Conservation (phyloP, 768 basidiomycete genomes). For the Russula griseocarnosa region DNA sequence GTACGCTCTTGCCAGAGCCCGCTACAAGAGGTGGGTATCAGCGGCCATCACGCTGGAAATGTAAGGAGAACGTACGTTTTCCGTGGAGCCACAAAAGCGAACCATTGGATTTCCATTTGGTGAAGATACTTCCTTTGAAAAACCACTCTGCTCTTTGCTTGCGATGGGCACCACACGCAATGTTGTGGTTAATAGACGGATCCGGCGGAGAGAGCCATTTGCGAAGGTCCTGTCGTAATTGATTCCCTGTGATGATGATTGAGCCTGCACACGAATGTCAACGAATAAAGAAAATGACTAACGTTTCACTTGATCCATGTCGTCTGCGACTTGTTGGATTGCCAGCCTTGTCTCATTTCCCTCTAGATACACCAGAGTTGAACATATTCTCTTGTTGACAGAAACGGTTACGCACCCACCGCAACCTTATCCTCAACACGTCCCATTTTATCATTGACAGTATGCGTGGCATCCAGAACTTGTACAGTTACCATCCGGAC, state of each 20-base stretch:
- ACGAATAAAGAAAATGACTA: background rate
- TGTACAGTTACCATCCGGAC: background rate
- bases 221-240: background rate
- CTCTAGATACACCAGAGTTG: no score
- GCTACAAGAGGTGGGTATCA: background rate
- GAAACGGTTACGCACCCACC: background rate
- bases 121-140: background rate
- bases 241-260: background rate
- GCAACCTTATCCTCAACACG: no score
- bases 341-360: no score
- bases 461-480: background rate
- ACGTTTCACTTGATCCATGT: constrained; percentile 1
- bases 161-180: background rate
- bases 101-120: background rate
- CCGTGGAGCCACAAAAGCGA: constrained; percentile 3
- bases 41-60: background rate
- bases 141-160: background rate
- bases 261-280: background rate
- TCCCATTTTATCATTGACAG: background rate
- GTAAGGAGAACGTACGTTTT: background rate
- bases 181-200: background rate
- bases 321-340: no score
- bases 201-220: constrained; percentile 4
- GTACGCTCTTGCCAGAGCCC: background rate
- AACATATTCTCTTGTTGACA: background rate